phyloP scores from a whole-genome alignment of 805 yeast genomes.

The Candida easanensis region DNA sequence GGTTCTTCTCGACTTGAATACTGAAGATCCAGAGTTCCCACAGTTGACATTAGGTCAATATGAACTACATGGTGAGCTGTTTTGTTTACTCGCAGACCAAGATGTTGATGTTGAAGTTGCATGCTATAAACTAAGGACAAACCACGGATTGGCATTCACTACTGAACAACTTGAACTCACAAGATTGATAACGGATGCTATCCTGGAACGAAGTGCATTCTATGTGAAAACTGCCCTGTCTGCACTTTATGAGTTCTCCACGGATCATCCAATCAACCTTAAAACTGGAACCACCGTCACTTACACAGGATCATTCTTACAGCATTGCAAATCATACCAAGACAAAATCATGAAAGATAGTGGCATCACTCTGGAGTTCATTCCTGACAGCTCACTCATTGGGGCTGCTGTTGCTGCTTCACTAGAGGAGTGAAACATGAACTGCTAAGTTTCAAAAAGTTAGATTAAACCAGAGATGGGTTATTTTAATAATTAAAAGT shows the following conservation, averaged over 20 bases:
- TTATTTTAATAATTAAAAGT: too few relatives aligned
- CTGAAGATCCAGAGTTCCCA: background rate
- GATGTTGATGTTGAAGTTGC: background rate
- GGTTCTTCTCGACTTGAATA: conserved; percentile 34
- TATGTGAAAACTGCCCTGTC: conserved; percentile 4
- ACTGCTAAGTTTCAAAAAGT: too few relatives aligned
- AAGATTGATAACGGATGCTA: background rate
- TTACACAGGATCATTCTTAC: conserved; percentile 51
- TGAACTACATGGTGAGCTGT: conserved; percentile 4
- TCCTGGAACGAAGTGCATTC: conserved; percentile 6
- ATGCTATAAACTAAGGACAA: background rate
- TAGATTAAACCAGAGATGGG: too few relatives aligned
- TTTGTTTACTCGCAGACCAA: conserved; percentile 2
- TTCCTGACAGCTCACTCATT: conserved; percentile 46
- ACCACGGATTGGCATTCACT: background rate
- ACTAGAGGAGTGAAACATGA: background rate
- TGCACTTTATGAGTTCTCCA: conserved; percentile 13
- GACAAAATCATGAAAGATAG: conserved; percentile 30
- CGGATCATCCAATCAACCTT: background rate
- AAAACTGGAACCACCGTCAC: conserved; percentile 34
- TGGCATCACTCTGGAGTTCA: conserved; percentile 35
- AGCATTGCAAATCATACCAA: conserved; percentile 36
- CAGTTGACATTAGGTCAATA: conserved; percentile 1
- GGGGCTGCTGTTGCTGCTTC: conserved; percentile 55
- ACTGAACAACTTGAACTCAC: background rate